These are phyloP conservation scores for Malbranchea cinnamomea DNA, from an alignment of 2,329 filamentous ascomycete genomes.

Conservation along the genomic window DNA sequence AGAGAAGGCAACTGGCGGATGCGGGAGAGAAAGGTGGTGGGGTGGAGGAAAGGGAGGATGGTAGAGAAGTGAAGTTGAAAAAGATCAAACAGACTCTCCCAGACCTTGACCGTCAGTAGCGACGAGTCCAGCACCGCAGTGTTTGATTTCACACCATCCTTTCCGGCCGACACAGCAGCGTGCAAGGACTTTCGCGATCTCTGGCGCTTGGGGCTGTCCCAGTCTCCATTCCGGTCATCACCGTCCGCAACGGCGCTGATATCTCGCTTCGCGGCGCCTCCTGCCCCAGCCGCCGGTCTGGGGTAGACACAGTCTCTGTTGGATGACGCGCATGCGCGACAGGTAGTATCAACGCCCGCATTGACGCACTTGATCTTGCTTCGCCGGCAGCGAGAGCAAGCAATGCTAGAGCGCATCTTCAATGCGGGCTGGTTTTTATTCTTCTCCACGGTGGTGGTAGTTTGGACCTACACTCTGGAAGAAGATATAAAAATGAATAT, in stretches of 20 bases:
- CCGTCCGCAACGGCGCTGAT: slow-evolving; percentile 18
- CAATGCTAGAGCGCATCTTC: slow-evolving; percentile 63
- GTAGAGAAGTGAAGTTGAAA: slow-evolving; percentile 44
- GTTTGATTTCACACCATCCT: slow-evolving; percentile 8
- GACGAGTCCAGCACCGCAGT: slow-evolving; percentile 32
- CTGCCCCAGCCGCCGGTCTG: slow-evolving; percentile 24
- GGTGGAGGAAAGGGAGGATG: slow-evolving; percentile 42
- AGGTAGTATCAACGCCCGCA: slow-evolving; percentile 53
- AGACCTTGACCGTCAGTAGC: slow-evolving; percentile 39
- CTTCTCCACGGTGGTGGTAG: slow-evolving; percentile 10
- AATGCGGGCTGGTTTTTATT: slow-evolving; percentile 16
- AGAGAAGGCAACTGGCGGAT: slow-evolving; percentile 22
- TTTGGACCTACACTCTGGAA: too few relatives aligned
- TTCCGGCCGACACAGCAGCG: slow-evolving; percentile 13
- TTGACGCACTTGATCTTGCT: slow-evolving; percentile 86
- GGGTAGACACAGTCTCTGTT: slow-evolving; percentile 62
- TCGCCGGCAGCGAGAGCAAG: slow-evolving; percentile 58
- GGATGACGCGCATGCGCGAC: slow-evolving; percentile 58
- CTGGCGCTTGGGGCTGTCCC: slow-evolving; percentile 28
- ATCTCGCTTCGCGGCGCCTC: slow-evolving; percentile 19
- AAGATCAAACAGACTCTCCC: slow-evolving; percentile 43
- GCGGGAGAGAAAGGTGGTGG: slow-evolving; percentile 37
- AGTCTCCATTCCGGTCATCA: slow-evolving; percentile 21
- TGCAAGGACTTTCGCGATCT: slow-evolving; percentile 23
- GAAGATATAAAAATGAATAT: too few relatives aligned